phyloP scores from a whole-genome alignment of 768 basidiomycete species.

The Calocera viscosa region DNA sequence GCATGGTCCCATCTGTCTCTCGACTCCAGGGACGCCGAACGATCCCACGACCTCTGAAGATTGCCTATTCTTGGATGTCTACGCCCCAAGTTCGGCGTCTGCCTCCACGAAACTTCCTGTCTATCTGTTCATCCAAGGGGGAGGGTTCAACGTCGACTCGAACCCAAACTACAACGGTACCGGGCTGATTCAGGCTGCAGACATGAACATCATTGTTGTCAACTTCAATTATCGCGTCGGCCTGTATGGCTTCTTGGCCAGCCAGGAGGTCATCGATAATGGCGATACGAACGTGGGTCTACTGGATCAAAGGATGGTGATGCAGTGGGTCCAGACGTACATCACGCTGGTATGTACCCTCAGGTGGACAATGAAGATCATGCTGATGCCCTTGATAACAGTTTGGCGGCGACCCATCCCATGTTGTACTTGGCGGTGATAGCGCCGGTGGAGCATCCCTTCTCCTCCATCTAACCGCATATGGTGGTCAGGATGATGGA shows the following conservation, averaged over 20 bases:
- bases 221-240: conserved; percentile 17
- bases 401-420: conserved; percentile 17
- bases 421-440: conserved; percentile 15
- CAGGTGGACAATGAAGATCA: not conserved
- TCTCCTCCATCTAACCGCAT: conserved; percentile 15
- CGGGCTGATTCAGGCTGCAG: conserved; percentile 11
- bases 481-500: conserved; percentile 9
- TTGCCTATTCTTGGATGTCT: conserved; percentile 16
- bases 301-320: conserved; percentile 22
- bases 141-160: conserved; percentile 12
- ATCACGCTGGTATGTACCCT: not conserved
- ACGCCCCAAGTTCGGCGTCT: conserved; percentile 15
- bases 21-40: not conserved
- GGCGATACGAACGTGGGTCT: conserved; percentile 34
- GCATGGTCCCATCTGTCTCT: not conserved
- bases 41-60: conserved; percentile 12
- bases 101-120: conserved; percentile 15
- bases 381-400: not conserved
- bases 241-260: conserved; percentile 21
- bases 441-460: conserved; percentile 16
- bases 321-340: not conserved
- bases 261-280: conserved; percentile 26
- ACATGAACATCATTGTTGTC: conserved; percentile 16
- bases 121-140: conserved; percentile 17
- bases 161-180: conserved; percentile 17